phyloP scores from a whole-genome alignment of 1,284 basidiomycete genomes.

The Volvariella volvacea region DNA sequence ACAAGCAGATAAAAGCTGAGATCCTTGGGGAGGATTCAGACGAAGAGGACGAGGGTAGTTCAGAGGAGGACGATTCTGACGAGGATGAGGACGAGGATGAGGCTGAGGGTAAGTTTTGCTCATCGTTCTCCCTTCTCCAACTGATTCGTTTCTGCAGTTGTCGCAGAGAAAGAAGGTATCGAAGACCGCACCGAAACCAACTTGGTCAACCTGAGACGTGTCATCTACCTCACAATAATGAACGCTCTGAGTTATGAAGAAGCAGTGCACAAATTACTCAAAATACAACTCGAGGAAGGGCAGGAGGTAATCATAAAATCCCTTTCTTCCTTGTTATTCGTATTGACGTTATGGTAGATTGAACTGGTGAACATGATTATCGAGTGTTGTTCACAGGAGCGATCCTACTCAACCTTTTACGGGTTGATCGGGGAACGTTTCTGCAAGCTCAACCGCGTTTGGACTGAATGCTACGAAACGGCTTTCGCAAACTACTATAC shows the following conservation, averaged over 20 bases:
- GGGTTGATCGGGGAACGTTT: slow-evolving; percentile 95
- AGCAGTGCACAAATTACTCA: slow-evolving; percentile 96
- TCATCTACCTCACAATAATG: slow-evolving; percentile 98
- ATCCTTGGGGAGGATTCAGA: slow-evolving; percentile 88
- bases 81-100: slow-evolving; percentile 60
- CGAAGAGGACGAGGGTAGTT: slow-evolving; percentile 52
- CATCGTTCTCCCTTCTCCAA: neutral
- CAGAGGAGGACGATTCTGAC: slow-evolving; percentile 51
- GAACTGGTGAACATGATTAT: slow-evolving; percentile 98
- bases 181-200: slow-evolving; percentile 95
- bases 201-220: slow-evolving; percentile 88
- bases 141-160: slow-evolving; percentile 28
- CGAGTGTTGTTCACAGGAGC: slow-evolving; percentile 99
- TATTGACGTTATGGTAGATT: slow-evolving; percentile 43
- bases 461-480: slow-evolving; percentile 86
- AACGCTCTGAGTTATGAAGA: slow-evolving; percentile 97
- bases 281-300: slow-evolving; percentile 87
- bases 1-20: slow-evolving; percentile 86
- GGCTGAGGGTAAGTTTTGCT: slow-evolving; percentile 40
- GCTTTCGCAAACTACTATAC: slow-evolving; percentile 91
- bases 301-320: slow-evolving; percentile 69
- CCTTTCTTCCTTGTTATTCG: slow-evolving; percentile 1
- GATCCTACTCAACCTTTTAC: slow-evolving; percentile 95
- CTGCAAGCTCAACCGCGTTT: slow-evolving; percentile 90
- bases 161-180: slow-evolving; percentile 80